Conservation (phyloP, 805 yeast genomes). For the Barnettozyma botsteinii region DNA sequence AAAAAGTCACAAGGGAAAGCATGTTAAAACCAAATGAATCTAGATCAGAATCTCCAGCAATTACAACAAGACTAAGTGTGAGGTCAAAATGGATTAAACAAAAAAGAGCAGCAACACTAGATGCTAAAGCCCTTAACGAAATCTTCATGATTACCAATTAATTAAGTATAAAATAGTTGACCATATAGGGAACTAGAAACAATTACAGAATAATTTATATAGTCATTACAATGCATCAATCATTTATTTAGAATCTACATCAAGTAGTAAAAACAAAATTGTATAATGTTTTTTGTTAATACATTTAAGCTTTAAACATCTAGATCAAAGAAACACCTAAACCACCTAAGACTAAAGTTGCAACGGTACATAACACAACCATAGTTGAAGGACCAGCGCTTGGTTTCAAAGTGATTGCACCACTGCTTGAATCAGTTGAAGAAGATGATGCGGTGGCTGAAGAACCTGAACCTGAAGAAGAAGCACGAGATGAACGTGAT, state of each 20-base stretch:
- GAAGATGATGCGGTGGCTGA: slow-evolving; percentile 24
- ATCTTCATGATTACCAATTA: slow-evolving; percentile 77
- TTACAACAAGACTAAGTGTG: slow-evolving; percentile 58
- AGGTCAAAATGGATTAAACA: slow-evolving; percentile 86
- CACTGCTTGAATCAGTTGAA: slow-evolving; percentile 18
- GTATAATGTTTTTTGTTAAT: too few species aligned
- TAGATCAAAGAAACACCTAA: slow-evolving; percentile 31
- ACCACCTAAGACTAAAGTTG: slow-evolving; percentile 40
- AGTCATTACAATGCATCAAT: too few species aligned
- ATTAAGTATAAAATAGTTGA: too few species aligned
- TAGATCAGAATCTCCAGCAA: slow-evolving; percentile 28
- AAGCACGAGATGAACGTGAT: slow-evolving; percentile 13
- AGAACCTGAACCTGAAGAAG: slow-evolving; percentile 19
- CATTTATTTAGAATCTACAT: too few species aligned
- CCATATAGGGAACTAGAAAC: too few species aligned
- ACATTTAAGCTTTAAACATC: not conserved
- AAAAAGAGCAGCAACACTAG: slow-evolving; percentile 88
- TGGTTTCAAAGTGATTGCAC: slow-evolving; percentile 15
- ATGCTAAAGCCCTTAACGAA: slow-evolving; percentile 81
- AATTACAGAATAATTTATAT: too few species aligned
- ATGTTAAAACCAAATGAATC: slow-evolving; percentile 35
- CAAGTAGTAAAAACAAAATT: too few species aligned
- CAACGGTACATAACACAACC: slow-evolving; percentile 22
- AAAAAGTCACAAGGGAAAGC: slow-evolving; percentile 34
- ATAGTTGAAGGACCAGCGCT: slow-evolving; percentile 11